Evolutionary conservation across 1,284 basidiomycete species (phyloP), one percentile per base, ranked within the genome.

Genomic region (Apiotrichum gracile): DNA sequence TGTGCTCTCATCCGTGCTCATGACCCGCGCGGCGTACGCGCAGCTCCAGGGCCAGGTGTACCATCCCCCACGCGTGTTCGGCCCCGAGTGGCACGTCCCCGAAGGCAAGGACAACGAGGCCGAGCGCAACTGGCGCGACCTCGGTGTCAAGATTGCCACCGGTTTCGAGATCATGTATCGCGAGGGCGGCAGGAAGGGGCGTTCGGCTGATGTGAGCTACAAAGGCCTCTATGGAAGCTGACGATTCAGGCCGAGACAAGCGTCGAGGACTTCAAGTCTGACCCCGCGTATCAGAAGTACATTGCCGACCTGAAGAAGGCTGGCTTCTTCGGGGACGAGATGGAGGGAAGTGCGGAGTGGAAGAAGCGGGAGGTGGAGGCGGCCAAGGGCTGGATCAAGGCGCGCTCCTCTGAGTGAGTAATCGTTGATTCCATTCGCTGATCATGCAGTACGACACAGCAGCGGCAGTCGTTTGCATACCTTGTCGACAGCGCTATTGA

Each of bases 101-200:
- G 64, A 67, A 7, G 74, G 76, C 54, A 85, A 85, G 61, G 75
- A 65, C 55, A 44, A 41, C 83, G 87, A 24, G 29, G 55, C 22
- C 38, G 77, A 88, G 62, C 83, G 84, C 81, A 79, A 84, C 61
- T 85, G 87, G 84, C 80, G 82, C 60, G 88, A 91, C 71, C 71
- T 88, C 40, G 92, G 92, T 12, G 88, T 94, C 84, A 96, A 94
- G 78, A 83, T 94, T 49, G 85, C 90, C 5, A 90, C 88, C 59
- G 92, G 92, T 0, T 96, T 96, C 61, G 92, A 97, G 76, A 96
- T 96, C 81, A 80, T 93, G 49, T 96, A 87, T 72, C 52, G 61
- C 82, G 91, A 75, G 86, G 91, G 72, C 82, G 82, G 66, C 83
- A 87, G 76, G 76, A 62, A 79, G 77, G 57, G 70, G 70, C 55